These are phyloP conservation scores for Nidularia sp. DNA, from an alignment of 768 basidiomycete species.

Conservation along the genomic window DNA sequence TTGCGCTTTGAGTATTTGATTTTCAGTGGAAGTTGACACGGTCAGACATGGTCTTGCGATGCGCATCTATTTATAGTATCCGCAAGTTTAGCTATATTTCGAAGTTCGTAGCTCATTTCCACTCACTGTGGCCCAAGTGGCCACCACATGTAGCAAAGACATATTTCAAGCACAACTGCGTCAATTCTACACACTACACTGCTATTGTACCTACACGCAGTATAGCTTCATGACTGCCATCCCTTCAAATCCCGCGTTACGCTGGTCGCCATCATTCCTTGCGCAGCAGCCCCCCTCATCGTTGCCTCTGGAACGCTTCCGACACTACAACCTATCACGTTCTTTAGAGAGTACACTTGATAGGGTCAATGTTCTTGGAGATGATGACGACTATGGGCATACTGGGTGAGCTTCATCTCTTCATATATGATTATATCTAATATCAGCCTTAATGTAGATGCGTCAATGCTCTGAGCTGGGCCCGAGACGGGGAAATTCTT, in stretches of 20 bases:
- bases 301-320: constrained; percentile 17
- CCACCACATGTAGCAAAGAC: too few relatives aligned
- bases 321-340: constrained; percentile 18
- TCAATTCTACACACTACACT: too few relatives aligned
- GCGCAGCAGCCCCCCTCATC: constrained; percentile 9
- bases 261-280: not conserved
- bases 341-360: constrained; percentile 38
- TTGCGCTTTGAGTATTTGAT: too few relatives aligned
- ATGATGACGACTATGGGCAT: constrained; percentile 52
- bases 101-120: too few relatives aligned
- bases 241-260: not conserved
- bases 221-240: not conserved
- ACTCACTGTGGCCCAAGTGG: too few relatives aligned
- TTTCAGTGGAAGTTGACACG: too few relatives aligned
- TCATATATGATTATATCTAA: too few relatives aligned
- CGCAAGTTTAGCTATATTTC: too few relatives aligned
- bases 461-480: constrained; percentile 78
- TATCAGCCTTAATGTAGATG: constrained; percentile 40
- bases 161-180: too few relatives aligned
- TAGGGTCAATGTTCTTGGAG: constrained; percentile 71
- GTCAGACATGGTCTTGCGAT: too few relatives aligned
- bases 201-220: too few relatives aligned
- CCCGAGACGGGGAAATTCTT: constrained; percentile 57
- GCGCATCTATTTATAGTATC: too few relatives aligned
- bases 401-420: constrained; percentile 42